phyloP scores from a whole-genome alignment of 768 basidiomycete genomes.

The Pisolithus marmoratus region DNA sequence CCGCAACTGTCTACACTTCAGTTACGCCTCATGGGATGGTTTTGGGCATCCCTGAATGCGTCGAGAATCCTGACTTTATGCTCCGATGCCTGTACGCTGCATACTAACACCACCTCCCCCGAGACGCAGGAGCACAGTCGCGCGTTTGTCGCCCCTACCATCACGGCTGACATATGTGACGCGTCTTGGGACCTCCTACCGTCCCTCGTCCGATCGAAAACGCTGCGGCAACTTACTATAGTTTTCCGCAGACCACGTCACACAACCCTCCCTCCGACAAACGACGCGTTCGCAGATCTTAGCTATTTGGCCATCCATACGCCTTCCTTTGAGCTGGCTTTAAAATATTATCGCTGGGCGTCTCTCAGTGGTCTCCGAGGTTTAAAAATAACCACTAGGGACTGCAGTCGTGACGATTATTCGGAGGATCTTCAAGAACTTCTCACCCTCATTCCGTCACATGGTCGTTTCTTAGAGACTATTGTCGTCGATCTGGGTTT shows the following conservation, averaged over 20 bases:
- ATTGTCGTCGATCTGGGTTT: not conserved
- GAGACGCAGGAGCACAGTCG: not conserved
- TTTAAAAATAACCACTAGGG: not conserved
- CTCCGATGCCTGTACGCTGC: not conserved
- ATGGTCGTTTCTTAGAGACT: not conserved
- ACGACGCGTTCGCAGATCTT: not conserved
- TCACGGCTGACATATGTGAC: not conserved
- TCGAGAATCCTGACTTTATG: not conserved
- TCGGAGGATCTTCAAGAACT: not conserved
- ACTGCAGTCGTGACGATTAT: not conserved
- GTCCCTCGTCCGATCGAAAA: not conserved
- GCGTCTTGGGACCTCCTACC: not conserved
- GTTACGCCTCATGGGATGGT: not conserved
- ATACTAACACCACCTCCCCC: not conserved
- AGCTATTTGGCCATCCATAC: not conserved
- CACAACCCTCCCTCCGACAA: not conserved
- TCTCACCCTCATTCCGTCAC: not conserved
- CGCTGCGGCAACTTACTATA: not conserved
- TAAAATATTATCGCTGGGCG: not conserved
- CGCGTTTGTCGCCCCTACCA: not conserved
- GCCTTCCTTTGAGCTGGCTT: not conserved
- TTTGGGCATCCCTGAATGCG: not conserved
- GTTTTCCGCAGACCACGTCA: not conserved
- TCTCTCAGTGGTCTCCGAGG: not conserved
- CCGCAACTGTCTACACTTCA: not conserved